phyloP scores from a whole-genome alignment of 208 protist genomes.

The Strigomonas culicis region DNA sequence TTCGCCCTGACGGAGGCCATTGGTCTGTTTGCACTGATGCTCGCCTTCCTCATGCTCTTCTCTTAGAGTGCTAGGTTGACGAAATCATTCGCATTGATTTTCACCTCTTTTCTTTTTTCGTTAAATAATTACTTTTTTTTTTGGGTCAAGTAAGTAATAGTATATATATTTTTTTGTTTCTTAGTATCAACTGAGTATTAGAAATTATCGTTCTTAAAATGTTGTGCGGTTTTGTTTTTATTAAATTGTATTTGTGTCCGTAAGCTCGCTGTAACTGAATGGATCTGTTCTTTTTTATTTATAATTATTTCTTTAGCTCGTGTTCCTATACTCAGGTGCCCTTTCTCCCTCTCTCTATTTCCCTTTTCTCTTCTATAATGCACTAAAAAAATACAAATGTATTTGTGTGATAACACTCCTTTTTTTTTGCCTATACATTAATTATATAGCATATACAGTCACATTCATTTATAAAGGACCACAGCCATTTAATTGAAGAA shows the following conservation, averaged over 20 bases:
- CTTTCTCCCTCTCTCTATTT: not conserved
- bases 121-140: slow-evolving; percentile 1
- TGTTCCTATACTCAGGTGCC: not conserved
- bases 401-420: not conserved
- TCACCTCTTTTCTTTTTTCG: slow-evolving; percentile 9
- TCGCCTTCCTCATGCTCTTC: slow-evolving; percentile 19
- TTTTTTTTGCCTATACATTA: not conserved
- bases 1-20: slow-evolving; percentile 14
- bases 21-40: slow-evolving; percentile 13
- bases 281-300: not conserved
- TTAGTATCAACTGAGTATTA: not conserved
- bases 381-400: not conserved
- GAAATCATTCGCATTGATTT: not conserved
- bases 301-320: not conserved
- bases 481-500: too few species aligned
- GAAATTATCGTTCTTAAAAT: slow-evolving; percentile 4
- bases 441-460: too few species aligned
- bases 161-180: not conserved
- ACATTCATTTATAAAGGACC: too few species aligned
- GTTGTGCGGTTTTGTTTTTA: not conserved
- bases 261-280: not conserved
- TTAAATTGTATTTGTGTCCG: not conserved
- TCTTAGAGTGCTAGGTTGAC: slow-evolving; percentile 10
- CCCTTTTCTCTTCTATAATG: not conserved
- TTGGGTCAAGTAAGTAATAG: not conserved